phyloP scores from a whole-genome alignment of 768 basidiomycete genomes.

The Crassisporium funariophilum region DNA sequence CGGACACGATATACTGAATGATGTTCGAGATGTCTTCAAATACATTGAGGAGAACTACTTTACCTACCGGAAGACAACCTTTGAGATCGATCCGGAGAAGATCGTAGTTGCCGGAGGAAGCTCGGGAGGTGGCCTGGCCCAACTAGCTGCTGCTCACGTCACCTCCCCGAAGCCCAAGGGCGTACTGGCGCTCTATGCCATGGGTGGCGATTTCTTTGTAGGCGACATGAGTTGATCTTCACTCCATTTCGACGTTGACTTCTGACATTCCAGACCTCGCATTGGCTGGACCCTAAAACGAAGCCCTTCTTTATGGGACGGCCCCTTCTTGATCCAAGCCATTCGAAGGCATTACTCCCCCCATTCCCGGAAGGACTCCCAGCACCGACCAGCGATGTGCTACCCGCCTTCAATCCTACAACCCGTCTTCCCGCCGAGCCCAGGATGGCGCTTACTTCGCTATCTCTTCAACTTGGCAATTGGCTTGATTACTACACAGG shows the following conservation, averaged over 20 bases:
- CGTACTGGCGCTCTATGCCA: constrained; percentile 58
- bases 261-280: constrained; percentile 41
- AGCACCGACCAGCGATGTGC: constrained; percentile 39
- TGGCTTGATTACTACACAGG: constrained; percentile 63
- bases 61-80: constrained; percentile 10
- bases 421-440: constrained; percentile 64
- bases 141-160: constrained; percentile 54
- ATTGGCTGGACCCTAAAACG: constrained; percentile 51
- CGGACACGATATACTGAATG: constrained; percentile 57
- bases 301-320: constrained; percentile 54
- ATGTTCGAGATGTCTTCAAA: constrained; percentile 56
- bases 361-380: constrained; percentile 33
- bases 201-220: constrained; percentile 61
- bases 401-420: constrained; percentile 46
- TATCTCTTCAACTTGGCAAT: constrained; percentile 62
- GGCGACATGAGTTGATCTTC: constrained; percentile 12
- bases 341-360: constrained; percentile 50
- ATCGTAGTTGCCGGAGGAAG: constrained; percentile 60
- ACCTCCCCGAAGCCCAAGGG: constrained; percentile 55
- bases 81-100: constrained; percentile 42
- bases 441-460: constrained; percentile 56
- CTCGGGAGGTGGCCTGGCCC: constrained; percentile 63
- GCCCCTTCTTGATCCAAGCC: constrained; percentile 52
- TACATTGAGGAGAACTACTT: constrained; percentile 38
- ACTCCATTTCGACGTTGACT: neutral